A percentile compares a stretch with the other conserved stretches of the same genome.
Conservation (phyloP, 306 rosid species). For the Vachellia pachyceras region DNA sequence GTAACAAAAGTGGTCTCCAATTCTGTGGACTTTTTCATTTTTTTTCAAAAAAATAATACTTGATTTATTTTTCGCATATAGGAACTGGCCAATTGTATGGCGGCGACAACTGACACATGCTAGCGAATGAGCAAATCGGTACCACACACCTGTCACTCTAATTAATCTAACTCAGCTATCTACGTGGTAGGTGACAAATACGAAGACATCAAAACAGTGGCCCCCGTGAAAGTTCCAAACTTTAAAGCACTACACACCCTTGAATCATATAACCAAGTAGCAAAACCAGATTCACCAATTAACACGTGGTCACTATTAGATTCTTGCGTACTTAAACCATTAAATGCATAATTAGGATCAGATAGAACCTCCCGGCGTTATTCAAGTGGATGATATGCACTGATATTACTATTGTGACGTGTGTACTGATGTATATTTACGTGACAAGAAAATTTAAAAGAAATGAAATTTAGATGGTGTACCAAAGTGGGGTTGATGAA, state of each 20-base stretch:
- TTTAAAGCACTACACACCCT: conserved; percentile 6
- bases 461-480: neutral
- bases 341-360: neutral
- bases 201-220: conserved; percentile 21
- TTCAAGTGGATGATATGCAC: neutral
- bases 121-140: conserved; percentile 34
- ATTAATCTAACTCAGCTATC: conserved; percentile 40
- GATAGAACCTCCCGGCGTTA: neutral
- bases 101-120: conserved; percentile 31
- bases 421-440: too few species aligned
- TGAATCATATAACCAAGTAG: conserved; percentile 16
- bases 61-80: neutral
- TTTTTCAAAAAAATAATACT: neutral
- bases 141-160: conserved; percentile 62
- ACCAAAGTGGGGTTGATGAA: conserved; percentile 78
- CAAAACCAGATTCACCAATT: conserved; percentile 28
- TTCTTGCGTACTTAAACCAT: neutral
- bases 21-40: neutral
- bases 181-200: conserved; percentile 22
- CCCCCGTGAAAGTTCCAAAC: conserved; percentile 41
- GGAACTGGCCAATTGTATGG: conserved; percentile 31
- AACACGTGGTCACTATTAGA: conserved; percentile 18
- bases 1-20: neutral
- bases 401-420: neutral
- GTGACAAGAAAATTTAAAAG: neutral